Conservation (phyloP, 2,329 filamentous ascomycete species). For the Fusarium camptoceras region DNA sequence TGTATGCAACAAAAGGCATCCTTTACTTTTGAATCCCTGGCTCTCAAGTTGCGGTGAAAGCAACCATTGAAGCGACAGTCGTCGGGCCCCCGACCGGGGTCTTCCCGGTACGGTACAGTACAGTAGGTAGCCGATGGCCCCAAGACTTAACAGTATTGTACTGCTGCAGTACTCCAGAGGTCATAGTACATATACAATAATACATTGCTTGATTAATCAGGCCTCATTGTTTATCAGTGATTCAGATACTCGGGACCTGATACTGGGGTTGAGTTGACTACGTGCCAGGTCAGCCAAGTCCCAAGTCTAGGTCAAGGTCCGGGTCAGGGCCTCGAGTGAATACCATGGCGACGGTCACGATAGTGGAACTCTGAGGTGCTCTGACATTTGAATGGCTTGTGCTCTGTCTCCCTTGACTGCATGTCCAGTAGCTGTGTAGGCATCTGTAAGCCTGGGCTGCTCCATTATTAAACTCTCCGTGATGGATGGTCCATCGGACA, state of each 20-base stretch:
- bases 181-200: not conserved
- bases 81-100: constrained; percentile 38
- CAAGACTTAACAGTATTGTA: not conserved
- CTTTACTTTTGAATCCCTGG: constrained; percentile 34
- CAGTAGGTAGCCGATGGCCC: constrained; percentile 4
- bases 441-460: constrained; percentile 24
- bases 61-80: constrained; percentile 35
- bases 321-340: constrained; percentile 22
- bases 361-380: constrained; percentile 38
- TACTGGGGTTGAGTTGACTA: constrained; percentile 5
- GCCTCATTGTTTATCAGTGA: constrained; percentile 11
- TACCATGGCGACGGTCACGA: constrained; percentile 40
- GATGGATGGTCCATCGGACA: not conserved
- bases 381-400: constrained; percentile 34
- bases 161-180: not conserved
- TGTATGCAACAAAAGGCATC: constrained; percentile 29
- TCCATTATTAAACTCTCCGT: constrained; percentile 22
- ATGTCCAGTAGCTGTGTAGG: not conserved
- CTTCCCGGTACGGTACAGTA: constrained; percentile 30
- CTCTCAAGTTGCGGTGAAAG: constrained; percentile 49
- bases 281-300: not conserved
- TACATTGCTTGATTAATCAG: not conserved
- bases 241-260: not conserved
- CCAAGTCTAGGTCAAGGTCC: constrained; percentile 7
- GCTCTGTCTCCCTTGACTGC: constrained; percentile 20